Evolutionary conservation across 805 yeast species (phyloP), one percentile per base, ranked within the genome.

Genomic region (Wickerhamomyces queroliae): DNA sequence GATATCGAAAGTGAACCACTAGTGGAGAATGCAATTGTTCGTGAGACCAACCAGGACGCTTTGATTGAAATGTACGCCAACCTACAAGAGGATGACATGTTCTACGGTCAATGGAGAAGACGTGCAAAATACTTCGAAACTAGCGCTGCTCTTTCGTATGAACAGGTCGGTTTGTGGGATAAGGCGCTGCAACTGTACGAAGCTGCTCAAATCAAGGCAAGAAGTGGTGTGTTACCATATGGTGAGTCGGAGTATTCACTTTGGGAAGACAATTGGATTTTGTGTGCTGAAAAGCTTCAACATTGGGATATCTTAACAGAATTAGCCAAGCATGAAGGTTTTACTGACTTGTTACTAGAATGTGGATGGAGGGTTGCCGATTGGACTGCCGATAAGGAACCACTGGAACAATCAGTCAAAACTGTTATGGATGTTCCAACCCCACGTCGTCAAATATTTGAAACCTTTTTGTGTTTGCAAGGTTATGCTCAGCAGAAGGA

Each of bases 331-430:
- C 98, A 95, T 55, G 99, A 95, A 67, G 97, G 97, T 0, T 95
- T 91, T 58, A 89, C 97, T 0, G 99, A 93, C 55, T 69, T 93
- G 47, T 65, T 95, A 20, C 68, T 93, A n/a, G 99, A 93, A 60
- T 95, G 99, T 72, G 99, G 98, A 28, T 93, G 99, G 99, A 74
- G 99, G 55, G 95, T 93, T 29, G 97, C 99, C 7, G 98, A 93
- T 55, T 93, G 99, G 99, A 83, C 82, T 44, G 81, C 95, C 8
- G 99, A 95, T 54, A 75, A 90, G 47, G 98, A 91, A 48, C 93
- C 98, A 0, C 67, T 93, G 28, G 97, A 90, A 55, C 96, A 87
- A 54, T 83, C 95, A 1, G 95, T 93, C 20, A 87, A 89, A 61
- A 85, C 95, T 32, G 95, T 93, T 5, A 89, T 93, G 96, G 99